Evolutionary conservation across 1,284 basidiomycete genomes (phyloP).

Genomic region (Sporisorium iseilematis-ciliati): DNA sequence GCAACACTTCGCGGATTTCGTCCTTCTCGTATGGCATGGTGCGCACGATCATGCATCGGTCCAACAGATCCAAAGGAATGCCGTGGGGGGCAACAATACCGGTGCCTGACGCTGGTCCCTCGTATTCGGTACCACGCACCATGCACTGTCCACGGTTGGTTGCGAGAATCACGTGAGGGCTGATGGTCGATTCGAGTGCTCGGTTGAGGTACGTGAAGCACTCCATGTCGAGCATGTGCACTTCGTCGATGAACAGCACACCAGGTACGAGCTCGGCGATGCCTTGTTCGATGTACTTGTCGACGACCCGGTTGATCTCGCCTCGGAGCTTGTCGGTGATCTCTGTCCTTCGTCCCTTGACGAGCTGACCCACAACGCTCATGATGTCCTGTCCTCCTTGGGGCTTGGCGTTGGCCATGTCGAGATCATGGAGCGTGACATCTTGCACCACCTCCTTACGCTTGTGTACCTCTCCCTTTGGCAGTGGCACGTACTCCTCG

Average conservation of each 20-base stretch:
- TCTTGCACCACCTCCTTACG: slow-evolving; percentile 97
- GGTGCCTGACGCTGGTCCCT: slow-evolving; percentile 69
- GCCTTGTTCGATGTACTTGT: slow-evolving; percentile 96
- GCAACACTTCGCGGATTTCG: slow-evolving; percentile 88
- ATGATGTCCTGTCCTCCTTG: slow-evolving; percentile 97
- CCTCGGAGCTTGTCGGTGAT: slow-evolving; percentile 94
- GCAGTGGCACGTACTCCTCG: slow-evolving; percentile 96
- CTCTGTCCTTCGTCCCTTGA: slow-evolving; percentile 93
- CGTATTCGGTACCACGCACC: slow-evolving; percentile 83
- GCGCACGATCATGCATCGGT: slow-evolving; percentile 96
- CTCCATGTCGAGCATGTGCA: slow-evolving; percentile 99
- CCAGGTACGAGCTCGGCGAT: slow-evolving; percentile 97
- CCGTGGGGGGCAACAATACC: slow-evolving; percentile 94
- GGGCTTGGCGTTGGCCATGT: slow-evolving; percentile 95
- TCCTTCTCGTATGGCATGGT: slow-evolving; percentile 86
- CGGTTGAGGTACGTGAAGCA: slow-evolving; percentile 99
- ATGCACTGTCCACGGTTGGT: slow-evolving; percentile 93
- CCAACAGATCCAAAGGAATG: slow-evolving; percentile 90
- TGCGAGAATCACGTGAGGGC: slow-evolving; percentile 95
- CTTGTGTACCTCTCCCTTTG: slow-evolving; percentile 98
- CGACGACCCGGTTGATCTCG: slow-evolving; percentile 98
- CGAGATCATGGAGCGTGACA: slow-evolving; percentile 94
- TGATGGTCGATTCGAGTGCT: slow-evolving; percentile 93
- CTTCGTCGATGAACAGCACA: slow-evolving; percentile 98
- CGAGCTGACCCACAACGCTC: slow-evolving; percentile 97